A percentile compares a stretch with the other conserved stretches of the same genome.
phyloP scores from a whole-genome alignment of 2,329 filamentous ascomycete species.

The Neopestalotiopsis rosae region DNA sequence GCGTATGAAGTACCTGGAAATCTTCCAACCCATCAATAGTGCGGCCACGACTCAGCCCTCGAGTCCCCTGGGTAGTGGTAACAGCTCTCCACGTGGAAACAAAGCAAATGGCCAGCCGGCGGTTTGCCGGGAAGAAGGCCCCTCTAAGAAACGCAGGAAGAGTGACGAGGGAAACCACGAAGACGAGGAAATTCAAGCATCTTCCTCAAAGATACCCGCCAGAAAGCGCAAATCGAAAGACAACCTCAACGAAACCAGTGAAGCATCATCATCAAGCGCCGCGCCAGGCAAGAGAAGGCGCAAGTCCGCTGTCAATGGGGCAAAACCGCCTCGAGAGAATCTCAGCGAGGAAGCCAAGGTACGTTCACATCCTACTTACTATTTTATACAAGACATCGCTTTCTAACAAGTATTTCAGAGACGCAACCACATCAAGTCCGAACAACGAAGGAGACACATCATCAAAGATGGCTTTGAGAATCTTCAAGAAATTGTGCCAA shows the following conservation, averaged over 20 bases:
- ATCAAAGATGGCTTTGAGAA: slow-evolving; percentile 84
- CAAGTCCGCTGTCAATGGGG: slow-evolving; percentile 49
- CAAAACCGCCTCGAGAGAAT: slow-evolving; percentile 68
- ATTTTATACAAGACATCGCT: neutral
- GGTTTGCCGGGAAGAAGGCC: slow-evolving; percentile 45
- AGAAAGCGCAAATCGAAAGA: slow-evolving; percentile 55
- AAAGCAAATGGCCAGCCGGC: slow-evolving; percentile 32
- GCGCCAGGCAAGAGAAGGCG: slow-evolving; percentile 52
- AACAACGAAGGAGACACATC: slow-evolving; percentile 65
- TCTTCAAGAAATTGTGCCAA: slow-evolving; percentile 77
- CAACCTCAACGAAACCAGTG: slow-evolving; percentile 41
- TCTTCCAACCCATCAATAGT: slow-evolving; percentile 62
- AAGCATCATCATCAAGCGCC: slow-evolving; percentile 41
- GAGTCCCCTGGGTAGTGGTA: slow-evolving; percentile 52
- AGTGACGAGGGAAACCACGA: slow-evolving; percentile 53
- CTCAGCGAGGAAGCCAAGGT: slow-evolving; percentile 57
- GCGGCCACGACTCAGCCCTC: slow-evolving; percentile 63
- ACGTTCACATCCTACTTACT: neutral
- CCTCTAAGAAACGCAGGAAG: slow-evolving; percentile 60
- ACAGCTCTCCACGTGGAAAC: slow-evolving; percentile 30
- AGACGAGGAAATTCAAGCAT: slow-evolving; percentile 41
- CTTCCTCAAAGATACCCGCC: slow-evolving; percentile 36
- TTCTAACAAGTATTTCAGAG: slow-evolving; percentile 37
- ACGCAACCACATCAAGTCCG: slow-evolving; percentile 69
- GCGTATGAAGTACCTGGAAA: slow-evolving; percentile 60